Evolutionary conservation across 2,329 filamentous ascomycete species (phyloP), one percentile per base, ranked within the genome.

Genomic region (Seiridium cupressi): DNA sequence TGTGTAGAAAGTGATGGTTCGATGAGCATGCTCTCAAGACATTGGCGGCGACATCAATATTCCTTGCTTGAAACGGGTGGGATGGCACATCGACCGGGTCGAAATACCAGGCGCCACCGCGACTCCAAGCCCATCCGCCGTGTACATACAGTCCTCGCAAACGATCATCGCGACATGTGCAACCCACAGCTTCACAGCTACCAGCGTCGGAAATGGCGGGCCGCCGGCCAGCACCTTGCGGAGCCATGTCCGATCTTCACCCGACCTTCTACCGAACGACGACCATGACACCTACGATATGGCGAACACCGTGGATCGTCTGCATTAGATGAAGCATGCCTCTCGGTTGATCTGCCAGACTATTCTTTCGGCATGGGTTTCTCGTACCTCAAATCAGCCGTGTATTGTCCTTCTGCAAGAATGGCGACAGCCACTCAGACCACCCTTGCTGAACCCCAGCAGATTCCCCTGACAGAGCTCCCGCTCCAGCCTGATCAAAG

Each of bases 221-320:
- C 55, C 55, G 44, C n/a, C 18, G 44, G 32, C 11, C 44, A 51
- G 46, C 46, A 58, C 42, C 46, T 10, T 8, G 7, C 38, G 13
- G 13, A 42, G 38, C 38, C 7, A 35, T 34, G n/a, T 26, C 5
- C 10, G 31, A 47, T n/a, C 35, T 36, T 58, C 44, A 38, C 13
- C 57, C 57, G 57, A 59, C 47, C 7, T 59, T 59, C 35, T 46
- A 11, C 57, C 57, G 57, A 59, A 51, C 32, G 9, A 26, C n/a
- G 11, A 34, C 10, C 38, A 26, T 57, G 26, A 51, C 32, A n/a
- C 56, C 42, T 18, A 26, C 48, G 31, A 46, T 44, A 31, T 26
- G 38, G 40, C 6, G 34, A 26, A 26, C 18, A 26, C 18, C 18
- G 18, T 26, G 18, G 18, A 26, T 26, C 18, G 18, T 26, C 18